phyloP scores from a whole-genome alignment of 2,329 filamentous ascomycete species.

The Calonectria fujianensis region DNA sequence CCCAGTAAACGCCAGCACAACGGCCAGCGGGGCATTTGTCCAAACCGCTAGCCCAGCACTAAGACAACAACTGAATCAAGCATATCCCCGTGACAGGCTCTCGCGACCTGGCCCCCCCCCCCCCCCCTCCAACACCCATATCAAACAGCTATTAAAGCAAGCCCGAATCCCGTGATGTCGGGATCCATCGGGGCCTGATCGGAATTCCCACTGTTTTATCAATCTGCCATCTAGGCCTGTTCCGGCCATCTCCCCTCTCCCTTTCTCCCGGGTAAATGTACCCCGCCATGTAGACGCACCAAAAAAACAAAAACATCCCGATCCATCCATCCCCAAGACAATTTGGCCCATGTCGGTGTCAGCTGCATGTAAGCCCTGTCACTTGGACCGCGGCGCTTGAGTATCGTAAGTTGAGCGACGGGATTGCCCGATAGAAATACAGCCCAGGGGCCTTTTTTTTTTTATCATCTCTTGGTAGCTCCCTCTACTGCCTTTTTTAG shows the following conservation, averaged over 20 bases:
- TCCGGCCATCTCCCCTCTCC: not conserved
- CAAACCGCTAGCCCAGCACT: not conserved
- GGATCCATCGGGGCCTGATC: conserved; percentile 19
- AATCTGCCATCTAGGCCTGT: conserved; percentile 32
- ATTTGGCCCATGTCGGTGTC: conserved; percentile 17
- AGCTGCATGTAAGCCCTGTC: conserved; percentile 28
- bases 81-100: conserved; percentile 8
- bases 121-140: not conserved
- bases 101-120: not conserved
- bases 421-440: conserved; percentile 3
- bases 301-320: not conserved
- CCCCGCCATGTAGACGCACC: not conserved
- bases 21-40: not conserved
- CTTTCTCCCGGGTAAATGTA: conserved; percentile 21
- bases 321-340: not conserved
- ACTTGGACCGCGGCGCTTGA: conserved; percentile 18
- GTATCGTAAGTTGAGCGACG: conserved; percentile 14
- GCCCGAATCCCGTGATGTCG: conserved; percentile 30
- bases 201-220: conserved; percentile 22
- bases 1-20: not conserved
- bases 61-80: not conserved
- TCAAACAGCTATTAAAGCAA: not conserved
- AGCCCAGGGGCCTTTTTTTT: not conserved
- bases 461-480: not conserved
- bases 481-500: not conserved